Evolutionary conservation across 805 yeast genomes (phyloP), one percentile per base, ranked within the genome.

Genomic region (Cyberlindnera mycetangii): DNA sequence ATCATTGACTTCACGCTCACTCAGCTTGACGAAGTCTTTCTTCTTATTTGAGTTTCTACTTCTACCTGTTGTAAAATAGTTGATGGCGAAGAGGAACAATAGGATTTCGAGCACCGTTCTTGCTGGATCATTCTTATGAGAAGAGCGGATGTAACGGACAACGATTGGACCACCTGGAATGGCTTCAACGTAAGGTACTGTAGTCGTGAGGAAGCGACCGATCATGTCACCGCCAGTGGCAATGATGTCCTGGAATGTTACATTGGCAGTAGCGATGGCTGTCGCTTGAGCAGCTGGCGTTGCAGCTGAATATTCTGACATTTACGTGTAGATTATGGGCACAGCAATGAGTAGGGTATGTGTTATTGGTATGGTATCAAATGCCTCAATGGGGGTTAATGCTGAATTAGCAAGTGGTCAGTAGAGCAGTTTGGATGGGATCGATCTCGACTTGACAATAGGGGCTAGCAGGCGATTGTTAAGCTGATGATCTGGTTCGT

Each of bases 111-210:
- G 72, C 7, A 88, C 59, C 0, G 98, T 86, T 57, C 99, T 78
- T 48, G 89, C 75, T 1, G 99, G 99, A 64, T 93, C 99, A 65
- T 93, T 80, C 63, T 89, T 89, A 62, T 90, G 90, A 2, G 97
- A 89, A 11, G 89, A 81, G 51, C 74, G 75, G 58, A 93, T 83
- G 65, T 93, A 93, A 45, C 89, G 67, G 25, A 83, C 67, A 6
- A 83, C 59, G 44, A 78, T 67, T 36, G 66, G 69, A 14, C 85
- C 85, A 44, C 85, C 85, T 2, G 87, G 87, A 24, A 59, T 40
- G 32, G 48, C 16, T 33, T 59, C 61, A 10, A 56, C 40, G 32
- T 51, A 52, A 3, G 44, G 37, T 2, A 47, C 47, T 6, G 47
- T 14, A 12, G 40, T 34, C 1, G n/a, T 19, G 16, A 45, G 35